Conservation (phyloP, 768 basidiomycete species). For the Mycena galericulata region DNA sequence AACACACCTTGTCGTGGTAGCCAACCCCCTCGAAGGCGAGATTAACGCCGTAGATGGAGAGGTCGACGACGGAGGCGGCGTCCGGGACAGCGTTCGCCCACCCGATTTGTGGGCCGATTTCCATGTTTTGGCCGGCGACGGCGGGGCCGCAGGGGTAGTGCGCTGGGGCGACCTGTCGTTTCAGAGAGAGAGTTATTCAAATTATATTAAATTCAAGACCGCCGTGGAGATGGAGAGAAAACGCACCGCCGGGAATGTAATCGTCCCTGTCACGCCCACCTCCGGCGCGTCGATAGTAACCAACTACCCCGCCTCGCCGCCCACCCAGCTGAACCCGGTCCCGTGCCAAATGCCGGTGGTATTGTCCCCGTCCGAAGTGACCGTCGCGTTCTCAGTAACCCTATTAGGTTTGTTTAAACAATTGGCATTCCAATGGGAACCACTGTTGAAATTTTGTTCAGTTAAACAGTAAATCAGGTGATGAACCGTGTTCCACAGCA, state of each 20-base stretch:
- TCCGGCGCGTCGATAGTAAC: slow-evolving; percentile 24
- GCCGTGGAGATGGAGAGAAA: too few relatives aligned
- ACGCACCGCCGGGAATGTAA: slow-evolving; percentile 16
- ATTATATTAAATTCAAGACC: background rate
- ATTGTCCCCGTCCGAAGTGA: slow-evolving; percentile 16
- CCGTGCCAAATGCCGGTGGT: slow-evolving; percentile 31
- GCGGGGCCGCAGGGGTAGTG: too few relatives aligned
- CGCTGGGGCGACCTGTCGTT: slow-evolving; percentile 28
- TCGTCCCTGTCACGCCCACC: slow-evolving; percentile 22
- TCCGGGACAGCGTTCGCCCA: too few relatives aligned
- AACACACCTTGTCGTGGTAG: slow-evolving; percentile 31
- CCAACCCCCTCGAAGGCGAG: slow-evolving; percentile 23
- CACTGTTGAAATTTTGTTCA: too few relatives aligned
- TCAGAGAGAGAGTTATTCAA: background rate
- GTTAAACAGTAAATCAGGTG: too few relatives aligned
- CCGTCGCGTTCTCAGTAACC: slow-evolving; percentile 21
- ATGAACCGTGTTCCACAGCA: too few relatives aligned
- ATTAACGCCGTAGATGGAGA: slow-evolving; percentile 17
- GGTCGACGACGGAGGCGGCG: slow-evolving; percentile 16
- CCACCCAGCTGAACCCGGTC: slow-evolving; percentile 28
- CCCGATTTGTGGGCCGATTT: too few relatives aligned
- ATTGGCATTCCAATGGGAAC: too few relatives aligned
- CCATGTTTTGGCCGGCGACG: too few relatives aligned
- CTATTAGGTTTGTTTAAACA: too few relatives aligned
- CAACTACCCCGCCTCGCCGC: slow-evolving; percentile 14